phyloP scores from a whole-genome alignment of 2,329 filamentous ascomycete genomes.

The Xylariaceae sp. region DNA sequence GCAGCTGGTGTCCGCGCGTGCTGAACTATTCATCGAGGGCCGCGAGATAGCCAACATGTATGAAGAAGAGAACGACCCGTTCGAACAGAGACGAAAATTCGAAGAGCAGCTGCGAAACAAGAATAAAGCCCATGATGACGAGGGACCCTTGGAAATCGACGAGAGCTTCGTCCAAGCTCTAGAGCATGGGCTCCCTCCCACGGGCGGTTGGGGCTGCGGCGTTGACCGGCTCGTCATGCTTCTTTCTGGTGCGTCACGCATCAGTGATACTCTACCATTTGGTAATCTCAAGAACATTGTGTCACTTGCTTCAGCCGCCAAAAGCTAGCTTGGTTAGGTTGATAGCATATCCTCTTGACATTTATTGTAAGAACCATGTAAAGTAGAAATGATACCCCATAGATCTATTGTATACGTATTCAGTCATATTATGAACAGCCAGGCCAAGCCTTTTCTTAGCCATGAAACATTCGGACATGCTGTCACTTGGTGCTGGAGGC shows the following conservation, averaged over 20 bases:
- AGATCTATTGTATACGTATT: neutral
- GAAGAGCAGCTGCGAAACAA: constrained; percentile 43
- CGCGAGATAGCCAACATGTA: constrained; percentile 94
- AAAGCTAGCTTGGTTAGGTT: neutral
- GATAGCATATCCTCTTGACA: no score
- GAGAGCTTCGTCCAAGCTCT: constrained; percentile 81
- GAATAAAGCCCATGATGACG: constrained; percentile 43
- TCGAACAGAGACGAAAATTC: constrained; percentile 82
- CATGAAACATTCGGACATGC: no score
- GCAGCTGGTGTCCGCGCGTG: constrained; percentile 74
- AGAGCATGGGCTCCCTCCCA: constrained; percentile 89
- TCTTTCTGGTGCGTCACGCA: constrained; percentile 72
- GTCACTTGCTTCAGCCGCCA: constrained; percentile 38
- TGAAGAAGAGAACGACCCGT: constrained; percentile 94
- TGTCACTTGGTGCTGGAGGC: no score
- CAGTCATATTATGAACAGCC: neutral
- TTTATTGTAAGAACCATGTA: constrained; percentile 4
- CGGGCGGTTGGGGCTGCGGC: constrained; percentile 94
- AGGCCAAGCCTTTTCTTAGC: no score
- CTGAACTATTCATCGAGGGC: constrained; percentile 77
- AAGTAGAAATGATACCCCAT: constrained; percentile 17
- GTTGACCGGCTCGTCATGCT: constrained; percentile 90
- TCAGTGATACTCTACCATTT: constrained; percentile 84
- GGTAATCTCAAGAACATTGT: constrained; percentile 73
- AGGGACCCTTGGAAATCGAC: constrained; percentile 53